Evolutionary conservation across 441 rosid species (phyloP), one percentile per base, ranked within the genome.

Genomic region (Lepidium campestre): DNA sequence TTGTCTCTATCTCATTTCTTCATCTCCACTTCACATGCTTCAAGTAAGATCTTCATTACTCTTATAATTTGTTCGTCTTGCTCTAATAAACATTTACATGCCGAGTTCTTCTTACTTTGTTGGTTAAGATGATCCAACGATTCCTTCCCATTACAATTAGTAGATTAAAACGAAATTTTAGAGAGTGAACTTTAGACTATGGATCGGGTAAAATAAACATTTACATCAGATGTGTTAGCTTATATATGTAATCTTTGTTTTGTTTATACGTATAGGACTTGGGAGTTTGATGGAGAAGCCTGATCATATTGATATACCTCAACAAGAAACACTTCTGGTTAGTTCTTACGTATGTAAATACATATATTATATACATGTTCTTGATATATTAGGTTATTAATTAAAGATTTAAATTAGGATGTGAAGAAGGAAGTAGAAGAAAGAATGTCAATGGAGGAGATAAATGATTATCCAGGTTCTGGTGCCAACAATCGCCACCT

Each of bases 401-500:
- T 20, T n/a, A n/a, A n/a, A n/a, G 22, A 35, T 40, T 12, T 25
- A 7, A 50, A 65, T 46, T 39, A 71, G 75, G 65, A 22, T 27
- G 31, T 57, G 57, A 59, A 59, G 63, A 36, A 50, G 47, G 56
- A 44, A 4, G 49, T 23, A 12, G 52, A 40, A 45, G 58, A 10
- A 59, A 88, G 87, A 77, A 70, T 72, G 81, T 49, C 7, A 2
- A 57, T 79, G 78, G 78, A 86, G 78, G 78, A 86, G 73, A 46
- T 88, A 57, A 81, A 83, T 22, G 97, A 91, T 71, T 88, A 88
- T 72, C 93, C 93, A 10, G 93, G 97, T 27, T 77, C 96, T 1
- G 97, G 96, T 17, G 91, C 97, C 17, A 91, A 91, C 57, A 79
- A 88, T 68, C 93, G 93, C 22, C 96, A 88, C 75, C 83, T 87